phyloP scores from a whole-genome alignment of 2,329 filamentous ascomycete species.

The Trichoderma pleuroti region DNA sequence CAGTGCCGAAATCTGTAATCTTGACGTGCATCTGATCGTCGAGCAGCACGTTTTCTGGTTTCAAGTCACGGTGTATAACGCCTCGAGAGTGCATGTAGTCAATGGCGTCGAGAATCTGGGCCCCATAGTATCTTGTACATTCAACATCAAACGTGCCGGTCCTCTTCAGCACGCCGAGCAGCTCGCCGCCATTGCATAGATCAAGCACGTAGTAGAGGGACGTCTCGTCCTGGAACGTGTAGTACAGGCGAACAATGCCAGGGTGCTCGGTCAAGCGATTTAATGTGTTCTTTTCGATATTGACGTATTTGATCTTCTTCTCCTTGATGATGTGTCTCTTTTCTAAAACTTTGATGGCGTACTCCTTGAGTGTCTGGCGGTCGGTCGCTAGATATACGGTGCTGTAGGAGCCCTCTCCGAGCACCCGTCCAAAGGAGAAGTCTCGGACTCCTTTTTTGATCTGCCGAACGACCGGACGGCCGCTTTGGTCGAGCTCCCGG shows the following conservation, averaged over 20 bases:
- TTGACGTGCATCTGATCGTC: slow-evolving; percentile 98
- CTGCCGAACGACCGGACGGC: slow-evolving; percentile 73
- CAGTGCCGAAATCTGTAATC: slow-evolving; percentile 97
- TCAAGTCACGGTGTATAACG: slow-evolving; percentile 93
- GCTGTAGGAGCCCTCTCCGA: slow-evolving; percentile 97
- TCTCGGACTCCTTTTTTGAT: slow-evolving; percentile 98
- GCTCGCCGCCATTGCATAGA: slow-evolving; percentile 84
- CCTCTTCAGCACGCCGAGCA: slow-evolving; percentile 89
- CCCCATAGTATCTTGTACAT: slow-evolving; percentile 89
- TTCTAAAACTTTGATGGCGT: slow-evolving; percentile 96
- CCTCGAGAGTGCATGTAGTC: slow-evolving; percentile 97
- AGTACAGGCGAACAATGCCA: slow-evolving; percentile 93
- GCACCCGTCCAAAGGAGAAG: slow-evolving; percentile 84
- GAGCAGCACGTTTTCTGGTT: slow-evolving; percentile 93
- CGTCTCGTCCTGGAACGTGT: slow-evolving; percentile 96
- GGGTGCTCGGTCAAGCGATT: slow-evolving; percentile 96
- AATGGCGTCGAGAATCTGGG: slow-evolving; percentile 92
- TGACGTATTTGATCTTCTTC: slow-evolving; percentile 99
- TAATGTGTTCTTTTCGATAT: slow-evolving; percentile 97
- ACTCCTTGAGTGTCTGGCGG: slow-evolving; percentile 89
- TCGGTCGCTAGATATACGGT: slow-evolving; percentile 92
- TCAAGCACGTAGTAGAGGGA: slow-evolving; percentile 97
- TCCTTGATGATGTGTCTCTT: slow-evolving; percentile 99
- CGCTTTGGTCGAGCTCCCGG: slow-evolving; percentile 80
- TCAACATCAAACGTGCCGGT: slow-evolving; percentile 93